Conservation (phyloP, 73 alveolate species). For the Loxodes magnus region DNA sequence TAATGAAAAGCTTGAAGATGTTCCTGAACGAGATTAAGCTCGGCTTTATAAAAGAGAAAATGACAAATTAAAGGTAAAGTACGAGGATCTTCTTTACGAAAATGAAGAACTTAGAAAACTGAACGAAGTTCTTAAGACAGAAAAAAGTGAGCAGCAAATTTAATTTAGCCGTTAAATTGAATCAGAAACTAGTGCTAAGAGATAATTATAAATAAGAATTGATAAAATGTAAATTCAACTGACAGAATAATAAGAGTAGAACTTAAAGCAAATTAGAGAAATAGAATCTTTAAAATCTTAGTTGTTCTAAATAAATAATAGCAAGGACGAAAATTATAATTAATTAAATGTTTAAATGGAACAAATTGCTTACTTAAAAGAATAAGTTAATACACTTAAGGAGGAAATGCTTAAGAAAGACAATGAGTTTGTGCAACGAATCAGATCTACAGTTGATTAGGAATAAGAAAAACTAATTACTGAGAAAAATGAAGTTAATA, state of each 20-base stretch:
- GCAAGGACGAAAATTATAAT: slow-evolving; percentile 7
- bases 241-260: slow-evolving; percentile 15
- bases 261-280: slow-evolving; percentile 18
- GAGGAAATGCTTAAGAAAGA: slow-evolving; percentile 20
- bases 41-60: slow-evolving; percentile 29
- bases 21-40: slow-evolving; percentile 30
- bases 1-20: slow-evolving; percentile 24
- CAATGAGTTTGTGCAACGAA: slow-evolving; percentile 8
- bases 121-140: slow-evolving; percentile 29
- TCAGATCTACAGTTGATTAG: slow-evolving; percentile 15
- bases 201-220: slow-evolving; percentile 15
- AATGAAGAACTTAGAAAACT: slow-evolving; percentile 34
- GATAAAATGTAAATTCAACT: slow-evolving; percentile 27
- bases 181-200: slow-evolving; percentile 29
- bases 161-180: slow-evolving; percentile 27
- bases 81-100: slow-evolving; percentile 20
- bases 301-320: background rate
- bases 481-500: slow-evolving; percentile 22
- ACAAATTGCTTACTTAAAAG: slow-evolving; percentile 20
- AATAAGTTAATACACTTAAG: slow-evolving; percentile 22
- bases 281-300: slow-evolving; percentile 10
- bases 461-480: slow-evolving; percentile 16
- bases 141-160: slow-evolving; percentile 30
- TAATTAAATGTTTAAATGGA: slow-evolving; percentile 19
- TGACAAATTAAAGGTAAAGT: slow-evolving; percentile 32